Evolutionary conservation across 108 stramenopile genomes (phyloP).

Genomic region (Fragilaria radians): DNA sequence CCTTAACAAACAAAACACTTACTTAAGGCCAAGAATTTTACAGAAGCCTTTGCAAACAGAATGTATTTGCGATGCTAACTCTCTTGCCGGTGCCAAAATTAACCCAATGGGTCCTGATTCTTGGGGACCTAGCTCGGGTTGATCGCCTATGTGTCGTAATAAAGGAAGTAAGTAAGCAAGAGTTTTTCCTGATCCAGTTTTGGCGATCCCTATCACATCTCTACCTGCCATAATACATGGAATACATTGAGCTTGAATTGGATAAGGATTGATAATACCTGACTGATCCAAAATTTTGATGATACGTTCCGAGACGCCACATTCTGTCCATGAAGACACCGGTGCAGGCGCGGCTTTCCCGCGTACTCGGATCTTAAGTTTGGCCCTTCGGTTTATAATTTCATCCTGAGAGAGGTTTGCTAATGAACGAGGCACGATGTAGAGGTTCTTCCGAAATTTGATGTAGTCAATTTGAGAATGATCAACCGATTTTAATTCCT

Average conservation of each 20-base stretch:
- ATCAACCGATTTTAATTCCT: constrained; percentile 94
- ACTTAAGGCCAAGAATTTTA: constrained; percentile 75
- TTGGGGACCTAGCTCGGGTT: constrained; percentile 79
- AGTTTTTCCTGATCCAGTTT: constrained; percentile 97
- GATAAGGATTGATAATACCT: constrained; percentile 78
- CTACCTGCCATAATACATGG: constrained; percentile 98
- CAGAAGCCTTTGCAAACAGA: constrained; percentile 76
- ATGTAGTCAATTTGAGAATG: constrained; percentile 88
- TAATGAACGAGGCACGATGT: constrained; percentile 81
- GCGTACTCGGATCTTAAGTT: constrained; percentile 82
- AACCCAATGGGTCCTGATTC: constrained; percentile 97
- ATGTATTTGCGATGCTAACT: constrained; percentile 95
- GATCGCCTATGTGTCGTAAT: constrained; percentile 92
- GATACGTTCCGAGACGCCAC: constrained; percentile 88
- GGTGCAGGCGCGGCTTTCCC: constrained; percentile 92
- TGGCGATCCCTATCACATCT: constrained; percentile 98
- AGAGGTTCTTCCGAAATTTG: constrained; percentile 90
- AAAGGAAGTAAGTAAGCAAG: constrained; percentile 93
- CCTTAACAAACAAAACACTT: constrained; percentile 23
- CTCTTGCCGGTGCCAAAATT: constrained; percentile 94
- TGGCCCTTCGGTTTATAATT: constrained; percentile 58
- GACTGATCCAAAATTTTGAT: constrained; percentile 56
- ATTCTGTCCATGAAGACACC: constrained; percentile 85
- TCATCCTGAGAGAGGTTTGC: constrained; percentile 62
- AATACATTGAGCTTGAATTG: constrained; percentile 96